Evolutionary conservation across 257 asterid species (phyloP), one percentile per base, ranked within the genome.

Genomic region (Apocynum venetum): DNA sequence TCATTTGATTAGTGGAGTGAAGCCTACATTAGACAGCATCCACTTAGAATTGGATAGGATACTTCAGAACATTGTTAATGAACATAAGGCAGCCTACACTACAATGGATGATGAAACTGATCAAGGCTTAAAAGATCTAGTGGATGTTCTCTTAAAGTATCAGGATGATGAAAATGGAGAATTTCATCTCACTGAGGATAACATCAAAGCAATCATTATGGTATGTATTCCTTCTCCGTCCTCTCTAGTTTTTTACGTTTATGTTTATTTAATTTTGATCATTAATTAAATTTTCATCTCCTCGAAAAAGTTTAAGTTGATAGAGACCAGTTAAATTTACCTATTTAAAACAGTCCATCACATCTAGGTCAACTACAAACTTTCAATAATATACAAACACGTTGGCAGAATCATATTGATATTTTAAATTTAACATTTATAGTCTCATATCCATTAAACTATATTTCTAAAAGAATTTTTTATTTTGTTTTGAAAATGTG

Each of bases 131-230:
- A 73, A 74, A n/a, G 72, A 77, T 75, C 53, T 78, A 1, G 64
- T 85, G 41, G 80, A 82, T 49, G 80, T 80, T 82, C 81, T 82
- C 53, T 68, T 80, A 12, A 75, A 51, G 74, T 60, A 71, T 59
- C 79, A 49, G 31, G 65, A 77, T 13, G 69, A 72, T 41, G 76
- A 69, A 48, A 72, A 44, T 19, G 48, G 38, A 9, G 85, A 66
- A 3, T 77, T 77, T 79, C n/a, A 78, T 12, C 52, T 52, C 12
- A 56, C 52, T 1, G 19, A 8, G 12, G 53, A 64, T 0, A 76
- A 82, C 43, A 79, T 79, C n/a, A 82, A 80, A 78, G 83, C 79
- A 0, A 74, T 80, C 13, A 46, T 85, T 14, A 11, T 78, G 86
- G 80, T 82, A 68, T 35, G 78, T 72, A 17, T 4, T 6, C 46